Conservation (phyloP, 2,329 filamentous ascomycete species). For the Septoria linicola region DNA sequence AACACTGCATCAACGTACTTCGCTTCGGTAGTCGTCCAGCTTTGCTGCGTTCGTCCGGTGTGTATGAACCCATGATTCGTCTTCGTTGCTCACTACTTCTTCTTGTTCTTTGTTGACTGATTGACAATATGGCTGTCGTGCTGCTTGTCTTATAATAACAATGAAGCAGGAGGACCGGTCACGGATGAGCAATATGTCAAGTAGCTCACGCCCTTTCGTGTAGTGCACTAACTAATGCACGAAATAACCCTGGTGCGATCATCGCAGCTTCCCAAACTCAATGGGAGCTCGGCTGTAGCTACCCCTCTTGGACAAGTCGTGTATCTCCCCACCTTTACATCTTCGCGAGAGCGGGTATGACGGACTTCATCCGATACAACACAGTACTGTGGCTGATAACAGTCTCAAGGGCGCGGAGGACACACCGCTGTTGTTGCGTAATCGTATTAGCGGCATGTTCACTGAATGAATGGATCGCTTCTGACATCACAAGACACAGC, state of each 20-base stretch:
- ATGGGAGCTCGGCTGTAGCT: slow-evolving; percentile 8
- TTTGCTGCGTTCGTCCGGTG: slow-evolving; percentile 34
- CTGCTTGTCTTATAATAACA: background rate
- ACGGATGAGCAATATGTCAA: slow-evolving; percentile 13
- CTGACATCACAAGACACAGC: too few relatives aligned
- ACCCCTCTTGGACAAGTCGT: background rate
- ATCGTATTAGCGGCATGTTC: too few relatives aligned
- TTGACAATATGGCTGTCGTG: background rate
- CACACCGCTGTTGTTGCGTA: too few relatives aligned
- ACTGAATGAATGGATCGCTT: too few relatives aligned
- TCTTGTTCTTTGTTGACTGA: background rate
- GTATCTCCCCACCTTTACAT: too few relatives aligned
- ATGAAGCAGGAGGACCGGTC: slow-evolving; percentile 5
- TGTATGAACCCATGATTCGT: slow-evolving; percentile 26
- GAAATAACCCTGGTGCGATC: background rate
- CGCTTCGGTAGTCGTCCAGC: slow-evolving; percentile 32
- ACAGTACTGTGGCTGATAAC: too few relatives aligned
- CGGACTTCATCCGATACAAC: too few relatives aligned
- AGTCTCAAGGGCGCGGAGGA: too few relatives aligned
- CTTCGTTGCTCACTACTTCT: too few relatives aligned
- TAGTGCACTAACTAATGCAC: background rate
- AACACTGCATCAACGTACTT: slow-evolving; percentile 20
- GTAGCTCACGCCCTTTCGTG: slow-evolving; percentile 5
- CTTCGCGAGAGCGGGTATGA: too few relatives aligned
- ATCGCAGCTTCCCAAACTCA: slow-evolving; percentile 7